These are phyloP conservation scores for Elymus sibiricus DNA, from an alignment of 176 grass and related monocot species.

Conservation along the genomic window DNA sequence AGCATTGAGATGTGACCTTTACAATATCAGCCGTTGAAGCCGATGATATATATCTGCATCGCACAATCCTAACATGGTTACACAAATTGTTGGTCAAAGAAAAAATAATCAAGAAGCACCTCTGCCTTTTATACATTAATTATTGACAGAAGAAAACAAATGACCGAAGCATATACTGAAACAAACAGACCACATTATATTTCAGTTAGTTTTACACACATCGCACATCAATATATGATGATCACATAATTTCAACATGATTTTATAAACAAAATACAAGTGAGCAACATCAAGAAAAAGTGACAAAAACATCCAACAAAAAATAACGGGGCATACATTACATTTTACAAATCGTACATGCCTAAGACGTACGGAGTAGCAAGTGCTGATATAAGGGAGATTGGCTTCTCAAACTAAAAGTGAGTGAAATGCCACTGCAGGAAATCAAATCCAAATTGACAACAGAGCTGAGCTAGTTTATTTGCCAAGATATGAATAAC, in stretches of 20 bases:
- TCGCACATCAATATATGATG: neutral
- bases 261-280: neutral
- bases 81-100: neutral
- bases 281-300: neutral
- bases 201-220: neutral
- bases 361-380: neutral
- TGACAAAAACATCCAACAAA: neutral
- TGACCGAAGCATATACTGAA: neutral
- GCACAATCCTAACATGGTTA: neutral
- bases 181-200: neutral
- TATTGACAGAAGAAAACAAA: neutral
- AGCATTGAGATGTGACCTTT: neutral
- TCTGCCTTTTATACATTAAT: neutral
- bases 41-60: neutral
- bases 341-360: neutral
- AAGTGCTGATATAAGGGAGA: neutral
- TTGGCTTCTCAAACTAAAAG: neutral
- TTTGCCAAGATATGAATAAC: slow-evolving; percentile 13
- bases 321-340: neutral
- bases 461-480: neutral
- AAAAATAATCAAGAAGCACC: neutral
- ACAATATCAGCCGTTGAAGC: neutral
- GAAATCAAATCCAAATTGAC: neutral
- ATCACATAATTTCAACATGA: neutral
- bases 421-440: neutral